Evolutionary conservation across 331 rosid species (phyloP), one percentile per base, ranked within the genome.

Genomic region (Spiraea crenata): DNA sequence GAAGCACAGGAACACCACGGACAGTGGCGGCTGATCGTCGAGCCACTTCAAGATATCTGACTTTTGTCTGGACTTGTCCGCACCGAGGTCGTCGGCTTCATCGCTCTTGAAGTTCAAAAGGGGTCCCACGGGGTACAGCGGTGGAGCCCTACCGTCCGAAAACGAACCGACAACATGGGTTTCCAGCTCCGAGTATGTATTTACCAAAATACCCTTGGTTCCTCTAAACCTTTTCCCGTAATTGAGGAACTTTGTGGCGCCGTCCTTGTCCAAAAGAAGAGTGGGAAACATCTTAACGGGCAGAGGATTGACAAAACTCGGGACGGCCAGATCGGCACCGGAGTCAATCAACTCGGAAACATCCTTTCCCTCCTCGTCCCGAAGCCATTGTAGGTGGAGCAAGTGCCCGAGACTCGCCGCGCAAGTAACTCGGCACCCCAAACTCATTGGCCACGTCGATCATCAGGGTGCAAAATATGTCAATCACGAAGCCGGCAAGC

Each of bases 101-200:
- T 37, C 49, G 5, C 70, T 55, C 7, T 66, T 16, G 46, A 78
- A 42, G 59, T 77, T 71, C 11, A 84, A 11, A 12, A 78, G 20
- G 20, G 88, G 88, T 8, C 88, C 88, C 44, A 84, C 69, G 0
- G 83, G 57, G 63, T 77, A 81, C 9, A 84, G 48, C 15, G 78
- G 73, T 12, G 86, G 83, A 20, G 20, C 3, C 4, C 19, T 3
- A 38, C n/a, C 50, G 13, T 50, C 15, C 1, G 77, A 46, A 3
- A 78, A 31, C 3, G 66, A 67, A 7, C 42, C 14, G 20, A 84
- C 52, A 1, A 42, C 54, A 61, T 50, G 57, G 5, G 82, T 9
- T 62, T 81, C 84, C 11, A 81, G 41, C 65, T 84, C 86, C 10
- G 13, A 2, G 49, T 81, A 76, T 6, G 88, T 74, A 48, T 84